phyloP scores from a whole-genome alignment of 2,329 filamentous ascomycete genomes.

The Epichloe uncinata region DNA sequence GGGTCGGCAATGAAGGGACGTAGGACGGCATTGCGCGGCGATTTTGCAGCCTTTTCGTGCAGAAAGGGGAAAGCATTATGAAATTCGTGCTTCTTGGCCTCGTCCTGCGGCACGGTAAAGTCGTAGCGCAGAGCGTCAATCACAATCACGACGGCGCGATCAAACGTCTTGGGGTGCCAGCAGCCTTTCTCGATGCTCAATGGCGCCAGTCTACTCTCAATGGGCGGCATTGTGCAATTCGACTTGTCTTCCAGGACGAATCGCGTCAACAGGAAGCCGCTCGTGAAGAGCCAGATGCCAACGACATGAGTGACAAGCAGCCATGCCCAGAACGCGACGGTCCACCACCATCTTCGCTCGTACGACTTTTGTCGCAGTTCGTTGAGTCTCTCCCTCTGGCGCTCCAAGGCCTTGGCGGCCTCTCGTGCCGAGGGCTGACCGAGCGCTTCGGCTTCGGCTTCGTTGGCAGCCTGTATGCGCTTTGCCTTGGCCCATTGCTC shows the following conservation, averaged over 20 bases:
- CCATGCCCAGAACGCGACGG: constrained; percentile 55
- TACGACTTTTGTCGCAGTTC: constrained; percentile 33
- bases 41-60: constrained; percentile 63
- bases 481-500: constrained; percentile 41
- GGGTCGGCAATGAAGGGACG: constrained; percentile 94
- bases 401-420: constrained; percentile 26
- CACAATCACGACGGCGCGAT: constrained; percentile 79
- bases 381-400: constrained; percentile 35
- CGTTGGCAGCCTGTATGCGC: constrained; percentile 31
- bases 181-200: constrained; percentile 52
- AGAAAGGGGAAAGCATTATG: constrained; percentile 82
- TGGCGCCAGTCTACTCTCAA: constrained; percentile 30
- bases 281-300: constrained; percentile 85
- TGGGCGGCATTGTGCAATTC: constrained; percentile 54
- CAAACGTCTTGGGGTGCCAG: constrained; percentile 91
- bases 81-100: constrained; percentile 37
- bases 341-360: constrained; percentile 42
- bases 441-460: constrained; percentile 19
- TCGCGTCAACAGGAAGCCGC: constrained; percentile 84
- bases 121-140: constrained; percentile 94
- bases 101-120: constrained; percentile 66
- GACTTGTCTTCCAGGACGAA: constrained; percentile 68
- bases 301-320: constrained; percentile 61
- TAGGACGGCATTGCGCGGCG: constrained; percentile 74
- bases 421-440: constrained; percentile 20